These are phyloP conservation scores for Bocquillonia castaneifolia DNA, from an alignment of 441 rosid genomes.

Conservation along the genomic window DNA sequence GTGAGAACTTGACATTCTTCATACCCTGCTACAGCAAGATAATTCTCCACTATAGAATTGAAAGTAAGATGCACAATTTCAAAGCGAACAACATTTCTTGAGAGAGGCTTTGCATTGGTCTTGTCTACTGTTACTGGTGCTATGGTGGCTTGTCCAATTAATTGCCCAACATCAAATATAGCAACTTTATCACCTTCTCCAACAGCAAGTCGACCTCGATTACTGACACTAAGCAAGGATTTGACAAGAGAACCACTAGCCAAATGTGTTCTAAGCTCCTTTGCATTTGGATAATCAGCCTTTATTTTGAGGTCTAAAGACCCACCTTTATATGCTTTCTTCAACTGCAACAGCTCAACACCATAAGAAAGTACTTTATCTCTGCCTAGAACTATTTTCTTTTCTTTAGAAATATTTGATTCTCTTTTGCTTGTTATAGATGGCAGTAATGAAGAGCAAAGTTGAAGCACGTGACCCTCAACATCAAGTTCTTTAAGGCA, in stretches of 20 bases:
- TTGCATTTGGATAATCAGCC: constrained; percentile 96
- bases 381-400: constrained; percentile 64
- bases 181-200: constrained; percentile 99
- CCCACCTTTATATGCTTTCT: constrained; percentile 98
- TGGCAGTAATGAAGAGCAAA: constrained; percentile 77
- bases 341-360: constrained; percentile 84
- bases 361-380: constrained; percentile 85
- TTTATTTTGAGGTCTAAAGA: constrained; percentile 97
- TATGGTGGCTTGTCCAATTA: constrained; percentile 90
- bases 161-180: constrained; percentile 93
- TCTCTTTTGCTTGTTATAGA: constrained; percentile 78
- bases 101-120: constrained; percentile 94
- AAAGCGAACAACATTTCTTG: constrained; percentile 95
- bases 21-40: constrained; percentile 98
- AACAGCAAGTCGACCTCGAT: constrained; percentile 99
- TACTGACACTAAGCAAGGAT: constrained; percentile 94
- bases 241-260: constrained; percentile 92
- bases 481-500: constrained; percentile 82
- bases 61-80: constrained; percentile 95
- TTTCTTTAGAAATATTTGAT: constrained; percentile 63
- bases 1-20: constrained; percentile 99
- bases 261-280: constrained; percentile 90
- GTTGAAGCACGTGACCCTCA: constrained; percentile 71
- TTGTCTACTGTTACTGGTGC: constrained; percentile 98
- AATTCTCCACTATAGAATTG: constrained; percentile 81